Conservation (phyloP, 345 rosid genomes). For the Psidium guajava region DNA sequence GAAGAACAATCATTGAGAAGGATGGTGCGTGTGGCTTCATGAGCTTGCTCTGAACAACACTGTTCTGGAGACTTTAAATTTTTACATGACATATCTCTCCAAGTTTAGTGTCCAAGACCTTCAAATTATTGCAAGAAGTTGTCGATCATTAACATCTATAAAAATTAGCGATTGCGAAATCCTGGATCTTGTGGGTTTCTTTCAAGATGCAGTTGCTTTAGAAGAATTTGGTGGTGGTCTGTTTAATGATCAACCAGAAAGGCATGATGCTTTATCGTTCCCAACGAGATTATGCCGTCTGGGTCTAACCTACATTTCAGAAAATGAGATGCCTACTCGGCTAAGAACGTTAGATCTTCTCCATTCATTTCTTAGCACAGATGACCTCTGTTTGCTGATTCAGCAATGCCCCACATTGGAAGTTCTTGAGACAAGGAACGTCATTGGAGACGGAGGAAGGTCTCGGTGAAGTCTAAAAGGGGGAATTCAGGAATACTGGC, state of each 20-base stretch:
- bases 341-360: conserved; percentile 84
- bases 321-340: conserved; percentile 54
- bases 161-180: conserved; percentile 74
- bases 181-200: conserved; percentile 56
- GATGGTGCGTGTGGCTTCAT: conserved; percentile 84
- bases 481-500: no score
- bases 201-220: conserved; percentile 46
- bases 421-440: conserved; percentile 85
- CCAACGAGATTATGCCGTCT: conserved; percentile 56
- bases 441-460: no score
- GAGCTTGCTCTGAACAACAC: conserved; percentile 67
- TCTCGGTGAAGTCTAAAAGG: no score
- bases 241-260: conserved; percentile 40
- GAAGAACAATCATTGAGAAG: conserved; percentile 47
- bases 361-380: conserved; percentile 66
- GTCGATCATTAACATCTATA: conserved; percentile 53
- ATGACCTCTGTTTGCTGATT: conserved; percentile 74
- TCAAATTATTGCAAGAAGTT: conserved; percentile 66
- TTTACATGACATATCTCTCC: conserved; percentile 67
- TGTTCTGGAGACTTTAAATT: conserved; percentile 70
- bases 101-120: conserved; percentile 48
- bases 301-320: conserved; percentile 69
- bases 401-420: conserved; percentile 78
- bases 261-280: conserved; percentile 32
- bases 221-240: conserved; percentile 94